Evolutionary conservation across 2,329 filamentous ascomycete genomes (phyloP), one percentile per base, ranked within the genome.

Genomic region (Xylaria sp.): DNA sequence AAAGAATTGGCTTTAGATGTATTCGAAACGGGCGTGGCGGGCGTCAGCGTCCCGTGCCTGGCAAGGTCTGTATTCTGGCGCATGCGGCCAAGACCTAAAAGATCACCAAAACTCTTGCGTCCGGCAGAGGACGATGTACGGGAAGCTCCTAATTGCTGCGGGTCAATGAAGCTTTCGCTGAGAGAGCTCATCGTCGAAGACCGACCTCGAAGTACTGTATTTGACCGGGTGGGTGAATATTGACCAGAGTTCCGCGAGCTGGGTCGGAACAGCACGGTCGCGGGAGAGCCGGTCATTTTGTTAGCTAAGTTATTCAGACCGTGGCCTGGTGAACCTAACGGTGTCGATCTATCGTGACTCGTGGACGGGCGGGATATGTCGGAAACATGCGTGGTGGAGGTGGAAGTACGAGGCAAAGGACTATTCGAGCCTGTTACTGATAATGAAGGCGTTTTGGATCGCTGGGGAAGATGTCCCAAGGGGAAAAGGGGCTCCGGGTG

Each of bases 111-210:
- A 74, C 93, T 97, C 74, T 92, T 94, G 57, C 94, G 84, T 4
- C 92, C 92, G n/a, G 88, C 93, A 0, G 91, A 96, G 0, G 88
- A 91, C 0, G 92, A 96, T 4, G 86, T 92, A 55, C 92, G 82
- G n/a, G 85, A 75, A 23, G 83, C 83, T 3, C 86, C 86, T 2
- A 88, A 85, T 5, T 84, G 79, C 4, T 89, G 81, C 57, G 87
- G 84, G 39, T 88, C 90, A 57, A 86, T 85, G 0, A 88, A 90
- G 57, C 84, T 82, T 64, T 88, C 86, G 16, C 87, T 85, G 49
- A 93, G 75, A 0, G 93, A 97, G 68, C 90, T 92, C 77, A 96
- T 83, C 0, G 94, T 97, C 4, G 92, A 96, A 16, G 94, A 96
- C 65, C 94, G 84, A 55, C 88, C 89, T 66, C 92, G 82, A 54